A percentile compares a stretch with the other conserved stretches of the same genome.
Conservation (phyloP, 345 rosid species). For the Boechera stricta region DNA sequence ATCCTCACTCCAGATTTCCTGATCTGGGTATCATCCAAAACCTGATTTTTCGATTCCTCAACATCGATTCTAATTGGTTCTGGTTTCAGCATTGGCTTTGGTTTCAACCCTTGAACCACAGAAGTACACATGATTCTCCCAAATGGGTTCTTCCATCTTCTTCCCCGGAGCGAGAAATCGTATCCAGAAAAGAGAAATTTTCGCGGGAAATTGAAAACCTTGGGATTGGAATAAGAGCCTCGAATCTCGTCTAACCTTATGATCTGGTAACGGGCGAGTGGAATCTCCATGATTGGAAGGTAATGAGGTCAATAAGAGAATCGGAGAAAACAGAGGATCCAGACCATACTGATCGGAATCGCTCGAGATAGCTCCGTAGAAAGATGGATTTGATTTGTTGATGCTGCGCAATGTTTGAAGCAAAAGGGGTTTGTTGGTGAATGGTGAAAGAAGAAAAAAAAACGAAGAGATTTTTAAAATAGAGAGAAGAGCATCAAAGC, state of each 20-base stretch:
- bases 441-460: not conserved
- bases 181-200: constrained; percentile 49
- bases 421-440: not conserved
- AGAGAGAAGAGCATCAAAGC: constrained; percentile 25
- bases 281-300: constrained; percentile 58
- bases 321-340: constrained; percentile 16
- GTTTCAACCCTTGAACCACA: constrained; percentile 57
- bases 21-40: constrained; percentile 40
- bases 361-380: not conserved
- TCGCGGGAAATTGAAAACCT: constrained; percentile 38
- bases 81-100: constrained; percentile 61
- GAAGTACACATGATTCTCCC: constrained; percentile 55
- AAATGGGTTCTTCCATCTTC: constrained; percentile 54
- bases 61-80: constrained; percentile 46
- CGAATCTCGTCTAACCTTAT: constrained; percentile 49
- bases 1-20: constrained; percentile 54
- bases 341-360: constrained; percentile 29
- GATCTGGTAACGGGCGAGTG: constrained; percentile 53
- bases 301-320: constrained; percentile 20
- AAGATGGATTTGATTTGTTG: not conserved
- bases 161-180: constrained; percentile 47
- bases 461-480: not conserved
- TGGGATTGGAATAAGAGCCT: constrained; percentile 37
- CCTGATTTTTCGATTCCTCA: constrained; percentile 36
- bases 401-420: not conserved